Evolutionary conservation across 1,139 yeast species (phyloP).

Genomic region (Saccharomyces hybrid): DNA sequence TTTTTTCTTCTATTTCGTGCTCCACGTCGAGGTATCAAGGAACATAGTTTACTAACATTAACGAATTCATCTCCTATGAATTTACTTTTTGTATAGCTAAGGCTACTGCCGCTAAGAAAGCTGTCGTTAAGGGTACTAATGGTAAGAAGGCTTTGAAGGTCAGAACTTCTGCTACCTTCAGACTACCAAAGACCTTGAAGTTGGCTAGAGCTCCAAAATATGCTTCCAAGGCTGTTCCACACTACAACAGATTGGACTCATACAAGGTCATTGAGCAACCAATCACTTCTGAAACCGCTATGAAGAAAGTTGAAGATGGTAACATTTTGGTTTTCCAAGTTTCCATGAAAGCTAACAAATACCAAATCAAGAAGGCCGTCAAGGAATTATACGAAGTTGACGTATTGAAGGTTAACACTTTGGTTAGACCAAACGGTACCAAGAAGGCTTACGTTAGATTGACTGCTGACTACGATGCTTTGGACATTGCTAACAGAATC

Average conservation of each 20-base stretch:
- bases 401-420: constrained; percentile 88
- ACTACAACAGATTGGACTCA: constrained; percentile 94
- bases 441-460: constrained; percentile 99
- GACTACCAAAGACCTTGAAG: constrained; percentile 95
- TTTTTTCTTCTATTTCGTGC: background rate
- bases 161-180: constrained; percentile 93
- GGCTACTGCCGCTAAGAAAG: constrained; percentile 98
- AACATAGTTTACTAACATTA: constrained; percentile 6
- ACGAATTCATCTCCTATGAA: background rate
- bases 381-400: constrained; percentile 98
- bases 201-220: constrained; percentile 92
- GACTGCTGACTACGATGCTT: constrained; percentile 99
- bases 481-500: constrained; percentile 99
- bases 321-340: constrained; percentile 99
- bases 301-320: constrained; percentile 99
- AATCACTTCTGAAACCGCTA: constrained; percentile 97
- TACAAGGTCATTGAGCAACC: constrained; percentile 93
- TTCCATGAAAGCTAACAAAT: constrained; percentile 93
- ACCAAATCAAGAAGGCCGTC: constrained; percentile 96
- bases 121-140: constrained; percentile 97
- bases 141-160: constrained; percentile 85
- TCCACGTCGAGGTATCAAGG: background rate
- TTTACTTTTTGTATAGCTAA: constrained; percentile 36
- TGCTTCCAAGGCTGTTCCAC: constrained; percentile 94
- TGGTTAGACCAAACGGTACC: constrained; percentile 98